Base-by-base conservation (phyloP, 768 basidiomycete species). In the Trametes meyenii region DNA sequence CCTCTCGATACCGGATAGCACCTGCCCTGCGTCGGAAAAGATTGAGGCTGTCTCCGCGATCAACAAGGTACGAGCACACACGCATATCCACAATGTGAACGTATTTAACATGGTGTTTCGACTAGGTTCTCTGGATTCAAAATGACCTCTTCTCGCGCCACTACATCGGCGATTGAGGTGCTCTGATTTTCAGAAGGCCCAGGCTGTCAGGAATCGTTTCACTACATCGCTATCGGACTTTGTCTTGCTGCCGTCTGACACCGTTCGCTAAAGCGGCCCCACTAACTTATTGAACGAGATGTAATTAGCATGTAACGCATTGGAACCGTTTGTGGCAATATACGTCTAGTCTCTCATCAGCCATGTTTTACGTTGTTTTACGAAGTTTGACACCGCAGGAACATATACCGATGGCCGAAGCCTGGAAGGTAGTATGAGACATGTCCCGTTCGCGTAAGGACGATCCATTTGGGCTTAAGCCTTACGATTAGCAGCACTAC, bases 91-190 rank as follows among this genome's bases (percentile, higher is more conserved):
- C 21, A 14, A 17, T 49, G 24, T 24, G n/a, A 21, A 7, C 3
- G 16, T 13, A 17, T 5, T 17, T 52, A 14, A 49, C 29, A 19
- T n/a, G 13, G 24, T 21, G 19, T 16, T 4, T 52, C 39, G 24
- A 33, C 35, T 35, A 81, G 79, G 70, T 81, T 19, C 65, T 81
- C n/a, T 81, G 80, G 81, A 78, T 81, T 23, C 81, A 82, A 67
- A 82, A 81, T 53, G 79, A 80, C 58, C 73, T 79, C 16, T 80
- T 80, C 60, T 74, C 78, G 2, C 74, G 78, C 8, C 78, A 80
- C 60, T 80, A 80, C 58, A 73, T 79, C 49, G 60, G 74, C 12
- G 75, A 77, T 44, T 69, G 48, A 64, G 35, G 21, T 36, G 21
- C 5, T 19, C 26, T 38, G n/a, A 13, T 35, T 33, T 23, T 23